These are phyloP conservation scores for Colletotrichum tofieldiae DNA, from an alignment of 2,329 filamentous ascomycete genomes.

Conservation along the genomic window DNA sequence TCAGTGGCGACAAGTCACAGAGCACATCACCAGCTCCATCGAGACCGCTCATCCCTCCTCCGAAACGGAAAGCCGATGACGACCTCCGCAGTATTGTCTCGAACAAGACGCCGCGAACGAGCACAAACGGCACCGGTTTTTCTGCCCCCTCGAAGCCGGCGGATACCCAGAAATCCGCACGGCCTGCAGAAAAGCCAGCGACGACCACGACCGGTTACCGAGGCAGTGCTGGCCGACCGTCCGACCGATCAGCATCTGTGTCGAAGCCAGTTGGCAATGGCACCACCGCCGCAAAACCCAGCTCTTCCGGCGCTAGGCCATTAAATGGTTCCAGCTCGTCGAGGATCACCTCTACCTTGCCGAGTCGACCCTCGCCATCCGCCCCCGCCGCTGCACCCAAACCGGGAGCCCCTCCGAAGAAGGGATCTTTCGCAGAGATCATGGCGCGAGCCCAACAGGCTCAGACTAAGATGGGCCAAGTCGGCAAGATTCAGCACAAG, in stretches of 20 bases:
- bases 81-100: constrained; percentile 58
- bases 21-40: constrained; percentile 53
- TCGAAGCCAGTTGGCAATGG: constrained; percentile 37
- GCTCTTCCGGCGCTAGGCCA: constrained; percentile 27
- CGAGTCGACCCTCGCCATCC: constrained; percentile 50
- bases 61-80: constrained; percentile 73
- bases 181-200: constrained; percentile 26
- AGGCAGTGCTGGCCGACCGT: constrained; percentile 41
- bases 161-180: constrained; percentile 45
- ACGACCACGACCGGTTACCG: constrained; percentile 35
- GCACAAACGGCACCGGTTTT: constrained; percentile 11
- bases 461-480: constrained; percentile 72
- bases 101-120: constrained; percentile 59
- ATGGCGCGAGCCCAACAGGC: constrained; percentile 80
- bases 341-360: constrained; percentile 19
- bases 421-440: constrained; percentile 82
- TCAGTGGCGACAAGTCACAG: constrained; percentile 68
- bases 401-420: constrained; percentile 71
- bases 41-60: constrained; percentile 49
- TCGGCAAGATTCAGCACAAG: constrained; percentile 83
- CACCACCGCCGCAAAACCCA: constrained; percentile 20
- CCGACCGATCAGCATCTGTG: constrained; percentile 31
- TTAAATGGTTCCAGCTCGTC: constrained; percentile 23
- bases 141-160: constrained; percentile 48
- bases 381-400: constrained; percentile 60